These are phyloP conservation scores for Pleurotus ostreatus DNA, from an alignment of 768 basidiomycete genomes.

Conservation along the genomic window DNA sequence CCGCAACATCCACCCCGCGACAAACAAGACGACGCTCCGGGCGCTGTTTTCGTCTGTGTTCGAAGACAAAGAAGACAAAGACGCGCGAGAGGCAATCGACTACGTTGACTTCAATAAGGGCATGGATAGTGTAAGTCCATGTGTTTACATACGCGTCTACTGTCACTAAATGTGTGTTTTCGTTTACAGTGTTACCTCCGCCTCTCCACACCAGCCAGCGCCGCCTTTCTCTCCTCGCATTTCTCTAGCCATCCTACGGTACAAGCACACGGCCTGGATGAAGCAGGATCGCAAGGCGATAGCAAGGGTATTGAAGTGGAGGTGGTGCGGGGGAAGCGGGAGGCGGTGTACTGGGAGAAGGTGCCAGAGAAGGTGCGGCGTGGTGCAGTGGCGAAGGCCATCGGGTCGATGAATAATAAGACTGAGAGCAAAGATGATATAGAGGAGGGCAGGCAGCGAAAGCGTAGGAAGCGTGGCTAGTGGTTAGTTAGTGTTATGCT, in stretches of 20 bases:
- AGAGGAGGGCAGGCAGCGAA: neutral
- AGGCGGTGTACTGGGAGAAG: constrained; percentile 76
- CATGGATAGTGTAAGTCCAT: constrained; percentile 57
- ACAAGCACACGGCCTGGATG: constrained; percentile 56
- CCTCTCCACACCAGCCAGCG: constrained; percentile 46
- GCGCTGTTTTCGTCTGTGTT: constrained; percentile 48
- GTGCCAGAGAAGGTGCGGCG: constrained; percentile 69
- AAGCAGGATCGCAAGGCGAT: constrained; percentile 27
- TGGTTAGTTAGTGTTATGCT: too few species aligned
- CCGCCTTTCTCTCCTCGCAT: constrained; percentile 37
- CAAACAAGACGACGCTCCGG: constrained; percentile 79
- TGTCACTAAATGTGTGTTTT: neutral
- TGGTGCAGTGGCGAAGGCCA: constrained; percentile 53
- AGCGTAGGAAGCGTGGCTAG: neutral
- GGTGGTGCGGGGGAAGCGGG: constrained; percentile 56
- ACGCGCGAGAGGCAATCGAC: constrained; percentile 37
- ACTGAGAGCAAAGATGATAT: neutral
- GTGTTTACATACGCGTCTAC: neutral
- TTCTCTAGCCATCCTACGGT: constrained; percentile 32
- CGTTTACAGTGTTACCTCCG: constrained; percentile 66
- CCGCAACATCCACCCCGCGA: constrained; percentile 65
- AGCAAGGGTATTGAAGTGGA: constrained; percentile 42
- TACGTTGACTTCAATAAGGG: constrained; percentile 82
- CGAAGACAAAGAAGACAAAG: neutral
- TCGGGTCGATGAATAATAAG: constrained; percentile 12